phyloP scores from a whole-genome alignment of 495 filamentous ascomycete genomes.

The Penicillium parvum region DNA sequence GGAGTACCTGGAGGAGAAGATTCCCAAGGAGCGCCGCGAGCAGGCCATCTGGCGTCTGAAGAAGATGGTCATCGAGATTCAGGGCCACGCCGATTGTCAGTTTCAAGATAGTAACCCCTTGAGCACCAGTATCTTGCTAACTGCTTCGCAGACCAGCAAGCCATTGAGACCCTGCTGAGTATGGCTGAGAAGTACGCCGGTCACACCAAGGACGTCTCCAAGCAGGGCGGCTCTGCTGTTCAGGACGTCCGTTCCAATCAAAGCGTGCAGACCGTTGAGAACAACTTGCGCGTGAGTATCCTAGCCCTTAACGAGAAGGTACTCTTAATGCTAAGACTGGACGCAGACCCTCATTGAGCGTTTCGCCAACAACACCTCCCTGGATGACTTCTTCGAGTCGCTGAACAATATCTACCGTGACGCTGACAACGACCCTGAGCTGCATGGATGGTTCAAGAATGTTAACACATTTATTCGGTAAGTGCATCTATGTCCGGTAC shows the following conservation, averaged over 20 bases:
- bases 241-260: slow-evolving; percentile 63
- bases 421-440: slow-evolving; percentile 82
- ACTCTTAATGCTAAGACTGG: too few relatives aligned
- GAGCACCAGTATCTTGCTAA: slow-evolving; percentile 2
- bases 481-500: too few relatives aligned
- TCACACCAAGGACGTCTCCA: slow-evolving; percentile 60
- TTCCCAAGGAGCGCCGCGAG: slow-evolving; percentile 91
- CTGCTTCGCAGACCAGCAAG: slow-evolving; percentile 60
- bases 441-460: slow-evolving; percentile 83
- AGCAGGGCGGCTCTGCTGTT: slow-evolving; percentile 60
- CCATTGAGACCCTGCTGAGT: slow-evolving; percentile 76
- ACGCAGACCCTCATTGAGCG: slow-evolving; percentile 86
- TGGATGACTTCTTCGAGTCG: slow-evolving; percentile 78
- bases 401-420: slow-evolving; percentile 88
- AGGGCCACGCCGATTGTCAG: slow-evolving; percentile 84
- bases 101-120: background rate
- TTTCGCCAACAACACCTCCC: slow-evolving; percentile 90
- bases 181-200: slow-evolving; percentile 83
- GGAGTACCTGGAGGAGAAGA: slow-evolving; percentile 74
- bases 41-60: slow-evolving; percentile 90
- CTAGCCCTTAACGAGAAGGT: too few relatives aligned
- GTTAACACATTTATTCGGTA: slow-evolving; percentile 72
- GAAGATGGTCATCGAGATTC: slow-evolving; percentile 96
- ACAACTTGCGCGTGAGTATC: slow-evolving; percentile 77
- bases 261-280: slow-evolving; percentile 64